Percentiles rank a stretch among this genome's conserved stretches.
Evolutionary conservation across 139 green algal species (phyloP).

Genomic region (Coelastrella sp.): DNA sequence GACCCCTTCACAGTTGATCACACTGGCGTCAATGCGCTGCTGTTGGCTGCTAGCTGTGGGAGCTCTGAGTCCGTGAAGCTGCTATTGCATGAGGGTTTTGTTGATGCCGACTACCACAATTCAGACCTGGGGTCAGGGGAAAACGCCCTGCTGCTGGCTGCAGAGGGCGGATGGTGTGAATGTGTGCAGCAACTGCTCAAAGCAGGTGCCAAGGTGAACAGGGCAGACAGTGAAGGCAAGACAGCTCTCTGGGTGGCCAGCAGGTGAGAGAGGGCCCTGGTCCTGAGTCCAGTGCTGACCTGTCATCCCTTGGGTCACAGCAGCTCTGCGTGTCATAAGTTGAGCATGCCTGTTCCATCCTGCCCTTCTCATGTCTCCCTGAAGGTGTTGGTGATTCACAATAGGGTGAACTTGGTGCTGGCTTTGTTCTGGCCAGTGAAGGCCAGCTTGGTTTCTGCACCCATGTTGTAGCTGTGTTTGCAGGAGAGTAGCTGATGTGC

Average conservation of each 20-base stretch:
- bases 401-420: too few species aligned
- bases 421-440: too few species aligned
- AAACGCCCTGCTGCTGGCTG: conserved; percentile 39
- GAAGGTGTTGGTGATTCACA: too few species aligned
- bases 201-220: conserved; percentile 23
- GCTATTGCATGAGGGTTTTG: conserved; percentile 19
- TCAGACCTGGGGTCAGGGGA: conserved; percentile 28
- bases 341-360: too few species aligned
- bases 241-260: conserved; percentile 31
- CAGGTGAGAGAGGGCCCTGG: conserved; percentile 3
- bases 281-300: neutral
- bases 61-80: conserved; percentile 18
- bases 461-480: neutral
- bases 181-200: conserved; percentile 9
- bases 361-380: too few species aligned
- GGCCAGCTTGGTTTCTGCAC: neutral
- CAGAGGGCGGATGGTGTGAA: neutral
- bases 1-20: conserved; percentile 33
- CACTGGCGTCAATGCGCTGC: neutral
- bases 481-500: neutral
- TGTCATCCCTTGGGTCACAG: too few species aligned
- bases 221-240: conserved; percentile 13
- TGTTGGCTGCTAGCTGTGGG: conserved; percentile 19
- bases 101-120: conserved; percentile 37
- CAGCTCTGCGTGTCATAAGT: too few species aligned